Percentiles rank a stretch among this genome's conserved stretches.
These are phyloP conservation scores for Epichloe scottii DNA, from an alignment of 2,329 filamentous ascomycete genomes.

Conservation along the genomic window DNA sequence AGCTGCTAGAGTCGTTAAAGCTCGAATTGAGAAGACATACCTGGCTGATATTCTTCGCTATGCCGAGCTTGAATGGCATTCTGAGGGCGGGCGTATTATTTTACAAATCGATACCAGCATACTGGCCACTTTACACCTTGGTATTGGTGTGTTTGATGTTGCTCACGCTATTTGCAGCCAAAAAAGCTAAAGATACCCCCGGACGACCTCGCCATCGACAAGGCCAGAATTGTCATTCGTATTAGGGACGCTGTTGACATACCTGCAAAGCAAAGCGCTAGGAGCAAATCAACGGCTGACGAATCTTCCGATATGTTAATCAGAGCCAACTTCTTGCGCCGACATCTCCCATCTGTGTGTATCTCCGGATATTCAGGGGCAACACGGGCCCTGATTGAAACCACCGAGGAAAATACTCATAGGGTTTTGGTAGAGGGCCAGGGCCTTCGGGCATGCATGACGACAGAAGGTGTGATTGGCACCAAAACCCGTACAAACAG, in stretches of 20 bases:
- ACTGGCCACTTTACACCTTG: constrained; percentile 69
- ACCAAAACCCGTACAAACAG: constrained; percentile 66
- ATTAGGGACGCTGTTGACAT: constrained; percentile 46
- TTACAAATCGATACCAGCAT: constrained; percentile 72
- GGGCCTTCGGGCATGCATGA: constrained; percentile 80
- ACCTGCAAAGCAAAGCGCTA: constrained; percentile 32
- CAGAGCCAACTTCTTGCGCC: constrained; percentile 74
- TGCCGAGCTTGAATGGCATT: constrained; percentile 82
- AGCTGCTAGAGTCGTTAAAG: constrained; percentile 83
- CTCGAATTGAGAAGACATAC: constrained; percentile 88
- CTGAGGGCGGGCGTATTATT: constrained; percentile 60
- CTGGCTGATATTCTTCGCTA: constrained; percentile 69
- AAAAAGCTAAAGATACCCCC: constrained; percentile 66
- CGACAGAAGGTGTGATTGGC: constrained; percentile 79
- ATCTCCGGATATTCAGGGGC: constrained; percentile 85
- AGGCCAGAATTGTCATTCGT: constrained; percentile 58
- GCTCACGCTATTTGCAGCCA: constrained; percentile 62
- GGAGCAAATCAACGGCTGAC: constrained; percentile 31
- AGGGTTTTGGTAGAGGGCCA: constrained; percentile 89
- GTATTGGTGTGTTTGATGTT: constrained; percentile 63
- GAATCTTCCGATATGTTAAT: constrained; percentile 45
- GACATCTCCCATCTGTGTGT: constrained; percentile 67
- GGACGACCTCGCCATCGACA: constrained; percentile 48
- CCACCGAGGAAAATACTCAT: constrained; percentile 54
- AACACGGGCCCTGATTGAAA: constrained; percentile 77